Conservation (phyloP, 176 grass and related monocot species). For the Dactylis glomerata region DNA sequence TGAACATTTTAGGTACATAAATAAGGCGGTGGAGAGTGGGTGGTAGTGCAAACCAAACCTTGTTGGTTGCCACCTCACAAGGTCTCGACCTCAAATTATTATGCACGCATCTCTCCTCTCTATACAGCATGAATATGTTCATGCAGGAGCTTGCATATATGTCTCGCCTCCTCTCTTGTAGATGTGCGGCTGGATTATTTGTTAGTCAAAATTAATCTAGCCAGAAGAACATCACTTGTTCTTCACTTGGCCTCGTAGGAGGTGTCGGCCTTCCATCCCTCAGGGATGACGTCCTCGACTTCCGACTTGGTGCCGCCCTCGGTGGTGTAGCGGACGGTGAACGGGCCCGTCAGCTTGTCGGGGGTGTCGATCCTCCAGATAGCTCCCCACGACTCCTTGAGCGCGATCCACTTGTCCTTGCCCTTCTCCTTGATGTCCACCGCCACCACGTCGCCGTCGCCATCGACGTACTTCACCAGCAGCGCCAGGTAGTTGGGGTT, state of each 20-base stretch:
- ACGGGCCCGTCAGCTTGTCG: slow-evolving; percentile 24
- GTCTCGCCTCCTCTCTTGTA: neutral
- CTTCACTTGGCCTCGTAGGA: neutral
- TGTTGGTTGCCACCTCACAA: neutral
- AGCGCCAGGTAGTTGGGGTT: slow-evolving; percentile 46
- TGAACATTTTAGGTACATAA: neutral
- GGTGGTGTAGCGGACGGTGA: slow-evolving; percentile 43
- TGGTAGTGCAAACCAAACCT: neutral
- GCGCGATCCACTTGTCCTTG: neutral
- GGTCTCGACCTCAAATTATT: neutral
- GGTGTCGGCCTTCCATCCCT: slow-evolving; percentile 36
- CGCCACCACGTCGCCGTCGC: slow-evolving; percentile 38
- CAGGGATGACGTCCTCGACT: slow-evolving; percentile 38
- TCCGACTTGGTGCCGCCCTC: slow-evolving; percentile 25
- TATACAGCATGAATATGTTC: neutral
- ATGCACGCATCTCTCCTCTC: neutral
- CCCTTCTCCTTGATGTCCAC: slow-evolving; percentile 44
- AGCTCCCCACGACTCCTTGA: slow-evolving; percentile 55
- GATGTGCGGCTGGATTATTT: neutral
- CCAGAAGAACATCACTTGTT: neutral
- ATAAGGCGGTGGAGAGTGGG: neutral
- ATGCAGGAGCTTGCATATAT: neutral
- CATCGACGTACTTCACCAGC: slow-evolving; percentile 44
- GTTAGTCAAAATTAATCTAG: neutral
- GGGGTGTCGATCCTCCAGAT: slow-evolving; percentile 50